Evolutionary conservation across 2,329 filamentous ascomycete genomes (phyloP).

Genomic region (Trichoderma hamatum): DNA sequence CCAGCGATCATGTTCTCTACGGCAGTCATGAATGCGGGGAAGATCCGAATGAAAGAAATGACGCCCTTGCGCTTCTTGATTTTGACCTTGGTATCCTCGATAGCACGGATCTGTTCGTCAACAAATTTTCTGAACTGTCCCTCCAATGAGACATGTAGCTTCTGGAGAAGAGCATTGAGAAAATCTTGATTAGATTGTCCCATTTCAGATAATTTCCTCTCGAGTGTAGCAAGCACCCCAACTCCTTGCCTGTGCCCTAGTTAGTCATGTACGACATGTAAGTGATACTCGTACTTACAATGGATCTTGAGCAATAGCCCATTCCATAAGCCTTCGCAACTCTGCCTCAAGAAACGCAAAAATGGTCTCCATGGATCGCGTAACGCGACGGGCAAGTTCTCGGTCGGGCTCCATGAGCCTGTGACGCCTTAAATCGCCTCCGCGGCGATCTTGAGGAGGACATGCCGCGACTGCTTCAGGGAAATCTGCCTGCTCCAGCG

Average conservation of each 20-base stretch:
- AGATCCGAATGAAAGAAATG: constrained; percentile 91
- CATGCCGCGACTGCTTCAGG: constrained; percentile 72
- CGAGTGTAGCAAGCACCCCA: constrained; percentile 79
- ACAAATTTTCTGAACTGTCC: constrained; percentile 84
- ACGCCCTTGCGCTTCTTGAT: constrained; percentile 98
- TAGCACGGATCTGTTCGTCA: constrained; percentile 91
- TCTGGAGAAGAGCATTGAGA: constrained; percentile 76
- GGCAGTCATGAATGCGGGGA: constrained; percentile 80
- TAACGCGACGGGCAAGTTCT: constrained; percentile 78
- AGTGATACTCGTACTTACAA: constrained; percentile 61
- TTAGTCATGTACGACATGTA: constrained; percentile 26
- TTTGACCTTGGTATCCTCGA: constrained; percentile 98
- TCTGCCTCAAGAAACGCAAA: constrained; percentile 82
- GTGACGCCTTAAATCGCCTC: constrained; percentile 72
- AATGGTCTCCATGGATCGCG: constrained; percentile 85
- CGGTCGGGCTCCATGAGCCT: constrained; percentile 88
- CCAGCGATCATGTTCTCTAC: constrained; percentile 80
- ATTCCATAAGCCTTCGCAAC: constrained; percentile 78
- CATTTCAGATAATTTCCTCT: constrained; percentile 76
- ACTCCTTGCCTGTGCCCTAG: constrained; percentile 71
- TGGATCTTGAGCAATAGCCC: constrained; percentile 78
- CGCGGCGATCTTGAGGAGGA: constrained; percentile 67
- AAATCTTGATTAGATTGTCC: constrained; percentile 94
- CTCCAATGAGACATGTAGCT: constrained; percentile 74
- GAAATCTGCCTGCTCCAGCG: constrained; percentile 79